These are phyloP conservation scores for Plicaturopsis crispa DNA, from an alignment of 768 basidiomycete species.

Conservation along the genomic window DNA sequence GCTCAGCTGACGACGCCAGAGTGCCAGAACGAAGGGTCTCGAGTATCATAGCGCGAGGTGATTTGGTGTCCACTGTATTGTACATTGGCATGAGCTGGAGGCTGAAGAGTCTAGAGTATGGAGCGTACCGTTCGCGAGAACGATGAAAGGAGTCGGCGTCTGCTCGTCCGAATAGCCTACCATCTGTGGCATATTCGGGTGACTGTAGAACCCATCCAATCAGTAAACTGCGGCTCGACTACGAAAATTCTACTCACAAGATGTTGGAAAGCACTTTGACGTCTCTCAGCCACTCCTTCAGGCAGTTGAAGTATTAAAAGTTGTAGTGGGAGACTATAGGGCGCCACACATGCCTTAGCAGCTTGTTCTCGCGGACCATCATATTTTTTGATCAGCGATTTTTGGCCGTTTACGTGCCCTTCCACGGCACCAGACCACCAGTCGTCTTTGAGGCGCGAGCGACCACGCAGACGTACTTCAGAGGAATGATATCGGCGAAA, in stretches of 20 bases:
- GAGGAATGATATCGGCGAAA: constrained; percentile 45
- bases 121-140: constrained; percentile 46
- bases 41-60: constrained; percentile 31
- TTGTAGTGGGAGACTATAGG: neutral
- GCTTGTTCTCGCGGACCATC: constrained; percentile 26
- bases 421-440: constrained; percentile 42
- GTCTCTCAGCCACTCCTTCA: constrained; percentile 40
- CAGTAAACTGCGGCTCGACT: neutral
- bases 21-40: constrained; percentile 26
- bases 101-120: neutral
- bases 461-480: constrained; percentile 30
- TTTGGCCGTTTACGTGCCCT: constrained; percentile 31
- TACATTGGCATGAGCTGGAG: neutral
- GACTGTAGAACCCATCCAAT: constrained; percentile 28
- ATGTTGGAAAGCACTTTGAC: constrained; percentile 42
- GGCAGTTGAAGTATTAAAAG: neutral
- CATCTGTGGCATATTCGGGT: constrained; percentile 48
- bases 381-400: constrained; percentile 35
- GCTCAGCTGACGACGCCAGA: constrained; percentile 27
- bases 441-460: constrained; percentile 27
- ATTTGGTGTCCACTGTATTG: constrained; percentile 31
- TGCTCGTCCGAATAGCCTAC: constrained; percentile 39
- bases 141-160: constrained; percentile 39
- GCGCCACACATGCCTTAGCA: constrained; percentile 17
- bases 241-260: constrained; percentile 25